phyloP scores from a whole-genome alignment of 306 rosid species.

The Carpinus fangiana region DNA sequence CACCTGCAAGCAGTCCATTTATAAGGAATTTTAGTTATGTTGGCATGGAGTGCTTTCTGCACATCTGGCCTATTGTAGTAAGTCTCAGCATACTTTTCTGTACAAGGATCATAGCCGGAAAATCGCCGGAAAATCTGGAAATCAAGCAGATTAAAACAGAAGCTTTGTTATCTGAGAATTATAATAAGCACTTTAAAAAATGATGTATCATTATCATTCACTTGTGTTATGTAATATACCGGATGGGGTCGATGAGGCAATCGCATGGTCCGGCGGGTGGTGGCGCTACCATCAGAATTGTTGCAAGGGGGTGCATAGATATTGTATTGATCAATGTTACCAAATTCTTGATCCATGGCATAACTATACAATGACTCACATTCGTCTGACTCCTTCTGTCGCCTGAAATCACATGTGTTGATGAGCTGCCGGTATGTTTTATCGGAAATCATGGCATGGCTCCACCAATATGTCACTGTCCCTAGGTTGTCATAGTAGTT shows the following conservation, averaged over 20 bases:
- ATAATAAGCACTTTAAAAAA: background rate
- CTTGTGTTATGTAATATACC: constrained; percentile 28
- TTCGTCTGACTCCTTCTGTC: constrained; percentile 76
- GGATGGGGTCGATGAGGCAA: constrained; percentile 70
- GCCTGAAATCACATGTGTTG: constrained; percentile 71
- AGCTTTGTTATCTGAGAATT: background rate
- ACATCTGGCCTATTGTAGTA: constrained; percentile 89
- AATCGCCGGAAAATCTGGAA: constrained; percentile 47
- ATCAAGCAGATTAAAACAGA: background rate
- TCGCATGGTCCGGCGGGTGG: constrained; percentile 55
- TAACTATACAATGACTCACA: constrained; percentile 80
- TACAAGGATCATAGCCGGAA: constrained; percentile 93
- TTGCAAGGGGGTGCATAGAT: constrained; percentile 93
- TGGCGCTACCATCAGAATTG: constrained; percentile 65
- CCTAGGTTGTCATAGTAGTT: constrained; percentile 89
- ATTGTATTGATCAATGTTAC: constrained; percentile 95
- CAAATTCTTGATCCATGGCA: constrained; percentile 94
- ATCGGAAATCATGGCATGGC: constrained; percentile 98
- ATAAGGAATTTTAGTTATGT: constrained; percentile 70
- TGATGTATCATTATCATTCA: background rate
- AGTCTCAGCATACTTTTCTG: constrained; percentile 88
- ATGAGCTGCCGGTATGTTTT: constrained; percentile 75
- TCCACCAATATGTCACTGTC: constrained; percentile 98
- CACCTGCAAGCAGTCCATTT: constrained; percentile 98
- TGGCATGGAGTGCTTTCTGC: constrained; percentile 93